Percentiles rank a stretch among this genome's conserved stretches.
Evolutionary conservation across 2,329 filamentous ascomycete genomes (phyloP).

Genomic region (Dactylellina cionopaga): DNA sequence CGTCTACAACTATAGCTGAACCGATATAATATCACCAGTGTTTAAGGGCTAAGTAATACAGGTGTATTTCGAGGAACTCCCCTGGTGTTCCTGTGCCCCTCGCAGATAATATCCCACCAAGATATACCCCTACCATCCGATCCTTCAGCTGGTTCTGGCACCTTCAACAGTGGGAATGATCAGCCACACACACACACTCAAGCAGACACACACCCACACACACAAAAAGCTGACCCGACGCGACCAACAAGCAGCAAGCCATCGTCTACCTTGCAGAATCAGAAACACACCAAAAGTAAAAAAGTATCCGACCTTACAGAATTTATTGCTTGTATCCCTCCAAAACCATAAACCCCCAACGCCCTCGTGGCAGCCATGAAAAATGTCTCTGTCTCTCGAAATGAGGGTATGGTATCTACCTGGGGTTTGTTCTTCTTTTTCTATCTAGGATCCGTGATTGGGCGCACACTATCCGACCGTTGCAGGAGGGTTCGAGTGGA

Average conservation of each 20-base stretch:
- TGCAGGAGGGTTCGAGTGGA: conserved; percentile 34
- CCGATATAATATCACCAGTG: conserved; percentile 12
- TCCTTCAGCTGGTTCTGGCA: conserved; percentile 12
- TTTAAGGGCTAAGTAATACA: background rate
- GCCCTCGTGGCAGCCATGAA: conserved; percentile 51
- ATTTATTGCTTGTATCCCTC: too few relatives aligned
- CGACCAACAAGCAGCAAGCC: too few relatives aligned
- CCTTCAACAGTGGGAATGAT: background rate
- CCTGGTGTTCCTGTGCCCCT: conserved; percentile 4
- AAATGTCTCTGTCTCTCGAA: conserved; percentile 15
- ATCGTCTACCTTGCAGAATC: conserved; percentile 28
- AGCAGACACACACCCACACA: too few relatives aligned
- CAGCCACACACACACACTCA: conserved; percentile 25
- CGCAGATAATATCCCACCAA: conserved; percentile 15
- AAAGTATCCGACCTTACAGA: conserved; percentile 48
- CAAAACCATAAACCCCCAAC: background rate
- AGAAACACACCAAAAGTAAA: conserved; percentile 32
- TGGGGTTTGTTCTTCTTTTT: background rate
- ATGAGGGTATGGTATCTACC: background rate
- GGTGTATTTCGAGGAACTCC: conserved; percentile 7
- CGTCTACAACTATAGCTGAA: conserved; percentile 9
- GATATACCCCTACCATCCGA: conserved; percentile 16
- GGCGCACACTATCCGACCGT: conserved; percentile 36
- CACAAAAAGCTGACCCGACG: too few relatives aligned
- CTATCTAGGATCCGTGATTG: conserved; percentile 13